Percentiles rank a stretch among this genome's conserved stretches.
Conservation (phyloP, 257 asterid genomes). For the Lithospermum erythrorhizon region DNA sequence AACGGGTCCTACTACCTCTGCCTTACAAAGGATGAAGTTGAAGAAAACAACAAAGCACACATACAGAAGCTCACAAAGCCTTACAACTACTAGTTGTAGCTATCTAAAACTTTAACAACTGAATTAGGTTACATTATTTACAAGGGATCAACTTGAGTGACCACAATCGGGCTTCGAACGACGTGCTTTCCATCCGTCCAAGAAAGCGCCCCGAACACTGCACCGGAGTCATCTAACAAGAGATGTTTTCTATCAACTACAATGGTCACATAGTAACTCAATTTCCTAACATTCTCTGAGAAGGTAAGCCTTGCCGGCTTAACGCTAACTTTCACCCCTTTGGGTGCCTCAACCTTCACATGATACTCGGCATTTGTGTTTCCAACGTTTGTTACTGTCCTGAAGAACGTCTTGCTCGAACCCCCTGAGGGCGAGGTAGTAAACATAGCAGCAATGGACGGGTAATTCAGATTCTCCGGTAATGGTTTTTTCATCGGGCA, state of each 20-base stretch:
- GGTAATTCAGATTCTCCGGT: slow-evolving; percentile 78
- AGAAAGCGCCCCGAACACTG: slow-evolving; percentile 67
- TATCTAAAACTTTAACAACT: too few species aligned
- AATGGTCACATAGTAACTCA: slow-evolving; percentile 65
- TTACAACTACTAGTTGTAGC: too few species aligned
- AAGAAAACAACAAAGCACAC: too few species aligned
- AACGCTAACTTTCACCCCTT: slow-evolving; percentile 62
- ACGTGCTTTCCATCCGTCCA: slow-evolving; percentile 86
- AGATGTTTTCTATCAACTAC: slow-evolving; percentile 40
- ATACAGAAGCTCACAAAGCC: too few species aligned
- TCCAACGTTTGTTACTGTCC: slow-evolving; percentile 83
- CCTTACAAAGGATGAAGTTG: too few species aligned
- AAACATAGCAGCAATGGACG: slow-evolving; percentile 70
- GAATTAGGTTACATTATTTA: slow-evolving; percentile 13
- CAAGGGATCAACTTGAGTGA: slow-evolving; percentile 69
- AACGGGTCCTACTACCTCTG: too few species aligned
- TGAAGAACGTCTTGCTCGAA: slow-evolving; percentile 53
- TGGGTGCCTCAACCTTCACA: slow-evolving; percentile 54
- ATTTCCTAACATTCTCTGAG: slow-evolving; percentile 37
- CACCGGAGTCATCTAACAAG: slow-evolving; percentile 67
- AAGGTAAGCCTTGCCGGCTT: slow-evolving; percentile 65
- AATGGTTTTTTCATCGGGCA: slow-evolving; percentile 71
- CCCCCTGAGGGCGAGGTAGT: slow-evolving; percentile 35
- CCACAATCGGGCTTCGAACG: slow-evolving; percentile 84
- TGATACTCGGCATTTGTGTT: slow-evolving; percentile 39